phyloP scores from a whole-genome alignment of 495 filamentous ascomycete genomes.

The Penicillium subrubescens region DNA sequence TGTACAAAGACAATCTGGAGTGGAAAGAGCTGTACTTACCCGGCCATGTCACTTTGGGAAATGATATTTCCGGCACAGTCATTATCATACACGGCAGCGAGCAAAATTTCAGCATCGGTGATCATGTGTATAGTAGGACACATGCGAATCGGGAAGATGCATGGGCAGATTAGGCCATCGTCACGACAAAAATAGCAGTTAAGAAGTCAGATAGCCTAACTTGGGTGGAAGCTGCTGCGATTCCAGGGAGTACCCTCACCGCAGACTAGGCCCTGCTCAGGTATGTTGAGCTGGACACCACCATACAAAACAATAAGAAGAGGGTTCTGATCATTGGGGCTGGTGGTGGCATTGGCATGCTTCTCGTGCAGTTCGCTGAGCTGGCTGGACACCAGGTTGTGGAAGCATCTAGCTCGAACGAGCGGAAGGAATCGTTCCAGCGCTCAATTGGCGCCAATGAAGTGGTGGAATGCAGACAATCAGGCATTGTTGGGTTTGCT shows the following conservation, averaged over 20 bases:
- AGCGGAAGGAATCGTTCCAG: neutral
- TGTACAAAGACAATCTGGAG: conserved; percentile 3
- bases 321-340: neutral
- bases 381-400: neutral
- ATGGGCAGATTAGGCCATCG: conserved; percentile 1
- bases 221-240: neutral
- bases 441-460: neutral
- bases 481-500: no score
- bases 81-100: neutral
- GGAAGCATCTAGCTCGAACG: neutral
- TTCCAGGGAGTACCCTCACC: neutral
- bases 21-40: conserved; percentile 2
- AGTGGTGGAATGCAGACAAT: neutral
- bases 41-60: conserved; percentile 2
- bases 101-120: neutral
- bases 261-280: neutral
- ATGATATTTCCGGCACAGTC: conserved; percentile 2
- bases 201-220: neutral
- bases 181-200: neutral
- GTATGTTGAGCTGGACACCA: neutral
- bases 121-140: neutral
- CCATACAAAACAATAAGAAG: neutral
- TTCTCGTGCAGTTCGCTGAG: neutral
- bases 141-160: neutral
- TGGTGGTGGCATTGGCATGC: neutral